phyloP scores from a whole-genome alignment of 179 eudicot species.

The Patellifolia procumbens region DNA sequence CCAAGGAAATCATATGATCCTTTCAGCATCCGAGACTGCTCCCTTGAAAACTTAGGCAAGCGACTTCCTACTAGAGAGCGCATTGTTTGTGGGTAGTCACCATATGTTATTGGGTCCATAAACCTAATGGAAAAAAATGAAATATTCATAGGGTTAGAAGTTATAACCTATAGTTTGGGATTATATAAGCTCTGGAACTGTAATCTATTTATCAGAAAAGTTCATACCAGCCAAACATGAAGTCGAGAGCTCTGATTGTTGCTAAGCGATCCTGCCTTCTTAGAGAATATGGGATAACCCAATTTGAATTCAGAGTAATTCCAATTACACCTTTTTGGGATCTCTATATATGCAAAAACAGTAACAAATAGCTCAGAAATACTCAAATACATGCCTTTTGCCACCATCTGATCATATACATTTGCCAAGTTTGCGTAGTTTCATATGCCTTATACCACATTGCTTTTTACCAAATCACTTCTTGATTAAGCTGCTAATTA shows the following conservation, averaged over 20 bases:
- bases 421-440: not conserved
- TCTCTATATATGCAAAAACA: conserved; percentile 25
- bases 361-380: not conserved
- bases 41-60: conserved; percentile 44
- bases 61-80: conserved; percentile 35
- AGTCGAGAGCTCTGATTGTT: conserved; percentile 45
- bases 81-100: conserved; percentile 53
- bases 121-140: conserved; percentile 35
- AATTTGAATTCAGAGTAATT: conserved; percentile 36
- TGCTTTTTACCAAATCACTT: not conserved
- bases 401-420: not conserved
- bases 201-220: not conserved
- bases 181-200: not conserved
- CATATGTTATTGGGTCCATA: conserved; percentile 42
- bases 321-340: conserved; percentile 51
- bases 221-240: conserved; percentile 47
- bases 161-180: not conserved
- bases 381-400: not conserved
- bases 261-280: conserved; percentile 27
- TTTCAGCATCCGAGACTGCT: conserved; percentile 41
- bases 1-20: conserved; percentile 64
- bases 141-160: conserved; percentile 1
- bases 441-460: not conserved
- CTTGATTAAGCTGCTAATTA: not conserved
- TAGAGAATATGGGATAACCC: conserved; percentile 40